These are phyloP conservation scores for Aspergillus flavus DNA, from an alignment of 2,329 filamentous ascomycete species.

Conservation along the genomic window DNA sequence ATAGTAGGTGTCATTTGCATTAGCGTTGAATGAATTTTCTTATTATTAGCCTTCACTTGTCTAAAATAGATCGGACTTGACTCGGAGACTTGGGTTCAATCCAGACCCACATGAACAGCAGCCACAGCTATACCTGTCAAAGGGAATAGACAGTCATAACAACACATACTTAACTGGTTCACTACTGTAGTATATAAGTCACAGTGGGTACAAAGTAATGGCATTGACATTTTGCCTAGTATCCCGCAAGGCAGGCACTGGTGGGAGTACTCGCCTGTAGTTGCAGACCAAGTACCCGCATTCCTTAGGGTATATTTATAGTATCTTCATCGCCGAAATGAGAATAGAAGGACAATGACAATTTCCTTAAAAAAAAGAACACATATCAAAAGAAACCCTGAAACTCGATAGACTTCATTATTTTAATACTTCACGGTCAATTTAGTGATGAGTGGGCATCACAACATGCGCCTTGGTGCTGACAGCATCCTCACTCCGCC, in stretches of 20 bases:
- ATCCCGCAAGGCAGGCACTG: neutral
- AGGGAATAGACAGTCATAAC: neutral
- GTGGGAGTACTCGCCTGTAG: neutral
- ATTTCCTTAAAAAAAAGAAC: neutral
- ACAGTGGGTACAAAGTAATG: neutral
- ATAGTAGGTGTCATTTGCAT: neutral
- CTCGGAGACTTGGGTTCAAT: neutral
- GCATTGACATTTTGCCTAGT: neutral
- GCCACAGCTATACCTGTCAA: neutral
- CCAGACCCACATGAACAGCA: neutral
- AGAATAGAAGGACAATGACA: neutral
- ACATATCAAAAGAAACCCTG: neutral
- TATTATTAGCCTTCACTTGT: neutral
- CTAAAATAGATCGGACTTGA: neutral
- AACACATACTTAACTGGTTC: neutral
- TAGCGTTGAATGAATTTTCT: neutral
- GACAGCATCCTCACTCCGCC: slow-evolving; percentile 83
- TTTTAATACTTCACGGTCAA: neutral
- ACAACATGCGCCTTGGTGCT: slow-evolving; percentile 81
- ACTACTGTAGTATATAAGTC: neutral
- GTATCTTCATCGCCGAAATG: neutral
- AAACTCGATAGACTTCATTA: neutral
- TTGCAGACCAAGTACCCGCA: neutral
- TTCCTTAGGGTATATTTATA: neutral
- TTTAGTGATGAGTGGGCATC: slow-evolving; percentile 73